Evolutionary conservation across 164 flowering plant genomes (phyloP), one percentile per base, ranked within the genome.

Genomic region (Cinnamomum micranthum): DNA sequence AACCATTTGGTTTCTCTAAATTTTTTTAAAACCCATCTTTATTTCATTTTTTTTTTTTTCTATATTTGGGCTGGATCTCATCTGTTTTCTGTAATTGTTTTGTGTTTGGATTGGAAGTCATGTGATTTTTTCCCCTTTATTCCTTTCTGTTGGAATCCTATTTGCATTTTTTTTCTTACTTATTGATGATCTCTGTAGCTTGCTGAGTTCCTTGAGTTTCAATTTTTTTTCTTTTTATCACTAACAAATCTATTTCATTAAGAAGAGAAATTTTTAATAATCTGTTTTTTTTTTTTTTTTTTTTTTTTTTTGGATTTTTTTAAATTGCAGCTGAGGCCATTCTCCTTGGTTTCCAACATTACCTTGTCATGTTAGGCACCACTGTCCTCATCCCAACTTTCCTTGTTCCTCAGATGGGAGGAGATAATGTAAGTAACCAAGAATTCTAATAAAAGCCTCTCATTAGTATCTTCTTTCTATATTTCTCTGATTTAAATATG

Each of bases 371-470:
- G 97, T 95, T 96, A 15, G 97, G 98, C 50, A 96, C 98, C 20
- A 87, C 95, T 0, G 98, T 92, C 72, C 79, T 94, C 77, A 94
- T 96, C 70, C 97, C 98, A 15, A 84, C 90, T 74, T 85, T 94
- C 75, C 94, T 96, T 71, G 97, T 96, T 82, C 97, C 98, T 2
- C 99, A 96, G 82, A 96, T 96, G 98, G 98, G 99, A 74, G 99
- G 98, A 76, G 91, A 92, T 81, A 89, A 93, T 90, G 99, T 96
- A 84, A 87, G 99, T 33, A 68, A 59, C 33, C 20, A 20, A 52
- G 28, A 31, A 19, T 50, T 68, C 78, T 14, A 67, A 31, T 67
- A 67, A 14, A 28, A 31, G 28, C 47, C 28, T 67, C 28, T 33
- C 67, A 64, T 23, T 64, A 24, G n/a, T 55, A 1, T 55, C 17